These are phyloP conservation scores for Zygnema cylindricum DNA, from an alignment of 139 green algal species.

Conservation along the genomic window DNA sequence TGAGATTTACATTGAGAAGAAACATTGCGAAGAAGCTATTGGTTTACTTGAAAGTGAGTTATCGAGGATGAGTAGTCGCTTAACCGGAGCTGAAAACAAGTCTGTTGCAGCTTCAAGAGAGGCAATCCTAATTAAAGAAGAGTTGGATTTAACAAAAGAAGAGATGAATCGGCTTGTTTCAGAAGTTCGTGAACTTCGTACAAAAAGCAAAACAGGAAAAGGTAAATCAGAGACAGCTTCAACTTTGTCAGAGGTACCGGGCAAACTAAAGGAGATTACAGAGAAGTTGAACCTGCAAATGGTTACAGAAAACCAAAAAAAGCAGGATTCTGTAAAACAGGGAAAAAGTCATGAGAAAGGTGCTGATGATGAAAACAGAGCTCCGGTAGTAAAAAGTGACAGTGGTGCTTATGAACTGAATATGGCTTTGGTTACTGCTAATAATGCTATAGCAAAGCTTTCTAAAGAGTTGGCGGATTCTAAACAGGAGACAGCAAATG, in stretches of 20 bases:
- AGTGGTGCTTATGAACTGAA: neutral
- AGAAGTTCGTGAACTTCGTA: conserved; percentile 18
- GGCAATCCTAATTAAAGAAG: neutral
- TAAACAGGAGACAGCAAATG: conserved; percentile 3
- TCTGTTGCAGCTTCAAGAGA: neutral
- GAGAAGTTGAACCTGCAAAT: too few species aligned
- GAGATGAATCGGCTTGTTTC: conserved; percentile 23
- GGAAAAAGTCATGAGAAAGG: neutral
- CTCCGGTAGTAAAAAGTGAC: neutral
- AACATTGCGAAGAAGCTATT: neutral
- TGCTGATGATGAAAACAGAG: conserved; percentile 1
- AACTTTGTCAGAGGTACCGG: too few species aligned
- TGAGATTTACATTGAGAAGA: neutral
- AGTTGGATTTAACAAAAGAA: neutral
- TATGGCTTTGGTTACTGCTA: neutral
- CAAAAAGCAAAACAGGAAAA: neutral
- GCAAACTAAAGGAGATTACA: too few species aligned
- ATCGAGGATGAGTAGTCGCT: neutral
- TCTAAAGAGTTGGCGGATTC: conserved; percentile 15
- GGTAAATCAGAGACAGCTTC: too few species aligned
- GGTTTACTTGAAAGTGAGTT: neutral
- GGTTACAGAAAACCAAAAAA: too few species aligned
- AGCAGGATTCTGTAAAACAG: too few species aligned
- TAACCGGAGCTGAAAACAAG: neutral
- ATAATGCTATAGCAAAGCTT: neutral